Evolutionary conservation across 2,329 filamentous ascomycete genomes (phyloP).

Genomic region (Monosporascus ibericus): DNA sequence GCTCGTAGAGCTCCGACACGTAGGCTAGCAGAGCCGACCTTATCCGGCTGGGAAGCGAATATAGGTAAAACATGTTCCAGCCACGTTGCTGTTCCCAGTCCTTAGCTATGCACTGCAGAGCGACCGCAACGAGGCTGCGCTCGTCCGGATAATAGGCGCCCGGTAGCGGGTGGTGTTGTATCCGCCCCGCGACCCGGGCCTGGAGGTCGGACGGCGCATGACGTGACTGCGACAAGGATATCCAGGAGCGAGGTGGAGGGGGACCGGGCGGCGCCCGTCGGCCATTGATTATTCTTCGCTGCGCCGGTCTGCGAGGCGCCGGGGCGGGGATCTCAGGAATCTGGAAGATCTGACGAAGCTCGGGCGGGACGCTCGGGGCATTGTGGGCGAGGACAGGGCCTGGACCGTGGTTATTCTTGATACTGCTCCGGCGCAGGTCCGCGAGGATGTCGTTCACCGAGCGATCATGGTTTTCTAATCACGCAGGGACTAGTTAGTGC

Average conservation of each 20-base stretch:
- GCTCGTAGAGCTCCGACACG: conserved; percentile 37
- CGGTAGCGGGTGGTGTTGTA: conserved; percentile 32
- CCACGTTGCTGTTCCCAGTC: conserved; percentile 51
- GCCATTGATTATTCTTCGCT: conserved; percentile 40
- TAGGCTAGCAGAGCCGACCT: conserved; percentile 47
- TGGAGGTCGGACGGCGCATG: conserved; percentile 20
- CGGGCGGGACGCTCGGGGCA: conserved; percentile 51
- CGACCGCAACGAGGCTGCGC: conserved; percentile 45
- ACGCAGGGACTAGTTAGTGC: background rate
- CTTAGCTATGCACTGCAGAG: conserved; percentile 42
- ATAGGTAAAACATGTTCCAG: conserved; percentile 53
- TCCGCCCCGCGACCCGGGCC: conserved; percentile 1
- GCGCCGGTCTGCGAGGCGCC: conserved; percentile 36
- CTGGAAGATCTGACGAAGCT: conserved; percentile 52
- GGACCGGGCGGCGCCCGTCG: conserved; percentile 52
- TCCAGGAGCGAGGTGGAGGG: conserved; percentile 54
- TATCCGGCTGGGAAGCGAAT: conserved; percentile 46
- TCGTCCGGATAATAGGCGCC: conserved; percentile 36
- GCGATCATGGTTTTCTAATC: conserved; percentile 28
- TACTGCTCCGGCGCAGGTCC: conserved; percentile 44
- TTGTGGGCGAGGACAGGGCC: conserved; percentile 23
- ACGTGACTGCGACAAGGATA: conserved; percentile 27
- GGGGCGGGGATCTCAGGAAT: conserved; percentile 52
- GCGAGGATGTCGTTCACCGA: conserved; percentile 57
- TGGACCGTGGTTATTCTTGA: conserved; percentile 21